Conservation (phyloP, 23 red algal species). For the Cyanidiococcus yangmingshanensis region DNA sequence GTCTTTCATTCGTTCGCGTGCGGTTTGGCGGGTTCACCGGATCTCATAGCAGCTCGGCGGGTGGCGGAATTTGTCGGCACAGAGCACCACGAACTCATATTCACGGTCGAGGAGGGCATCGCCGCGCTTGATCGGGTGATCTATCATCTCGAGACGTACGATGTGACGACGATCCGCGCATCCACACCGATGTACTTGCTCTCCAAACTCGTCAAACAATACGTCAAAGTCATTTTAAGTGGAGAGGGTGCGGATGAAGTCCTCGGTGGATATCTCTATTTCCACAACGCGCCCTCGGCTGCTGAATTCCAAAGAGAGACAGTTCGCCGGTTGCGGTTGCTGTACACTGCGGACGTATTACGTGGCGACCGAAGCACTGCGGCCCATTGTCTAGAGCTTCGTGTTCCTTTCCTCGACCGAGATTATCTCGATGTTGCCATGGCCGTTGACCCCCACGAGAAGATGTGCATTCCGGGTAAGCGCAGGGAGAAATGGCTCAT, state of each 20-base stretch:
- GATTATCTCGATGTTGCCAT: slow-evolving; percentile 88
- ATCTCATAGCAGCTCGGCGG: slow-evolving; percentile 70
- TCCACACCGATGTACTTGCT: slow-evolving; percentile 82
- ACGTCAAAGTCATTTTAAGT: slow-evolving; percentile 91
- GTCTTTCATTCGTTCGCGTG: slow-evolving; percentile 64
- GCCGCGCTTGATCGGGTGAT: slow-evolving; percentile 61
- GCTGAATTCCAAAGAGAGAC: slow-evolving; percentile 66
- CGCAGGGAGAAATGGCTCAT: slow-evolving; percentile 61
- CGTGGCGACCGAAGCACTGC: slow-evolving; percentile 80
- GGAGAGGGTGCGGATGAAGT: slow-evolving; percentile 97
- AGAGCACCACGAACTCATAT: slow-evolving; percentile 79
- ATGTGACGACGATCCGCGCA: slow-evolving; percentile 75
- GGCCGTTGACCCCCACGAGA: slow-evolving; percentile 39
- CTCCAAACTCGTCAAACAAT: slow-evolving; percentile 44
- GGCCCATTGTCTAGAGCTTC: slow-evolving; percentile 86
- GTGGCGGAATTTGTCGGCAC: slow-evolving; percentile 86
- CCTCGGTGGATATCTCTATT: slow-evolving; percentile 88
- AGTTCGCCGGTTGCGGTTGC: slow-evolving; percentile 50
- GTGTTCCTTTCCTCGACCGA: slow-evolving; percentile 93
- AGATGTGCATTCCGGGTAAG: slow-evolving; percentile 22
- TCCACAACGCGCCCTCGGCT: slow-evolving; percentile 50
- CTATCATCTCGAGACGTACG: slow-evolving; percentile 86
- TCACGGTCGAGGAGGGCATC: slow-evolving; percentile 79
- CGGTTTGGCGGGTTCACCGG: slow-evolving; percentile 78
- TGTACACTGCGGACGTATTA: slow-evolving; percentile 85